A percentile compares a stretch with the other conserved stretches of the same genome.
Conservation (phyloP, 495 filamentous ascomycete genomes). For the Ascodesmis nigricans region DNA sequence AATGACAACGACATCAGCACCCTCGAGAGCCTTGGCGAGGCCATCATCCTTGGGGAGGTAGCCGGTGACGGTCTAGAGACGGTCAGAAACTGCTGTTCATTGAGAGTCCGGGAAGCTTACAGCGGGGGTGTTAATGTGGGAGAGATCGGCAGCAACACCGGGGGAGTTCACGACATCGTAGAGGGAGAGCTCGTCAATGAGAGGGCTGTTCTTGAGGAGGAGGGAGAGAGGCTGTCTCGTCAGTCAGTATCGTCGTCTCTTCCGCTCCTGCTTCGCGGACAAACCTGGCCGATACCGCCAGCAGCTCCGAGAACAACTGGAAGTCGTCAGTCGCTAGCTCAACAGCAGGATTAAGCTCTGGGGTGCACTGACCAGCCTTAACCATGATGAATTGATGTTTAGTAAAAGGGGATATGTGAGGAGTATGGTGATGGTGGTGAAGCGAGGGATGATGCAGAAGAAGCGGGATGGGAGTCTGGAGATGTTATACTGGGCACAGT, state of each 20-base stretch:
- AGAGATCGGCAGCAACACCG: constrained; percentile 84
- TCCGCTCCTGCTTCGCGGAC: too few relatives aligned
- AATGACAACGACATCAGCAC: constrained; percentile 86
- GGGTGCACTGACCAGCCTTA: constrained; percentile 49
- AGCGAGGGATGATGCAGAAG: too few relatives aligned
- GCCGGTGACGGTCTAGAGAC: constrained; percentile 57
- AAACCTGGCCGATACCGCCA: constrained; percentile 94
- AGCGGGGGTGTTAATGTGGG: constrained; percentile 84
- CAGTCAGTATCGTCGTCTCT: constrained; percentile 4
- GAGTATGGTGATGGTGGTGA: constrained; percentile 7
- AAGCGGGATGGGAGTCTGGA: too few relatives aligned
- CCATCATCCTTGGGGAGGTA: constrained; percentile 82
- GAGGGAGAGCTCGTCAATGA: constrained; percentile 74
- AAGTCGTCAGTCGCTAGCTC: background rate
- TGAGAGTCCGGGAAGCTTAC: constrained; percentile 31
- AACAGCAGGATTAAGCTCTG: background rate
- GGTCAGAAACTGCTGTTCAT: background rate
- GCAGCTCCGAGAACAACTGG: constrained; percentile 85
- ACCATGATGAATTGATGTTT: constrained; percentile 39
- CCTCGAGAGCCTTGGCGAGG: constrained; percentile 64
- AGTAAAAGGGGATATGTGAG: background rate
- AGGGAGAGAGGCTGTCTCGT: constrained; percentile 67
- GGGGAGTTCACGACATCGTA: constrained; percentile 99
- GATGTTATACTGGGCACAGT: too few relatives aligned
- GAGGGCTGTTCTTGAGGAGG: constrained; percentile 66